Evolutionary conservation across 805 yeast genomes (phyloP).

Genomic region (Schwanniomyces yamadae): DNA sequence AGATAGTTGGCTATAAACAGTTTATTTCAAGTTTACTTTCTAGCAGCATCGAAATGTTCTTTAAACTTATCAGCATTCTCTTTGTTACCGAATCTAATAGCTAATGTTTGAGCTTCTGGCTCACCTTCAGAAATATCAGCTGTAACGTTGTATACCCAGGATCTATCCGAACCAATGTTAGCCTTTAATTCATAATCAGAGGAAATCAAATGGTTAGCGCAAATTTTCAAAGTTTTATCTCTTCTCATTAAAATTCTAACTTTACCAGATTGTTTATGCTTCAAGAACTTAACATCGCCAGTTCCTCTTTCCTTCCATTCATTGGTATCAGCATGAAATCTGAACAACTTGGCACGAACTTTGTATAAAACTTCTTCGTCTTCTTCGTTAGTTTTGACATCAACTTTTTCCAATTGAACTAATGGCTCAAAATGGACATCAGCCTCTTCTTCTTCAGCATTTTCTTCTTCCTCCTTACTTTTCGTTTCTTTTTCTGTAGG

Average conservation of each 20-base stretch:
- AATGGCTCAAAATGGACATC: slow-evolving; percentile 96
- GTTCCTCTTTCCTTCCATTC: slow-evolving; percentile 99
- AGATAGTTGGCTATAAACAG: background rate
- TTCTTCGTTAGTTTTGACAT: slow-evolving; percentile 75
- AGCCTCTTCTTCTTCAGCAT: slow-evolving; percentile 59
- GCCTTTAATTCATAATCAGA: slow-evolving; percentile 83
- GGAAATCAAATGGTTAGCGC: slow-evolving; percentile 91
- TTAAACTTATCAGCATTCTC: slow-evolving; percentile 95
- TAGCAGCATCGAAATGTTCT: slow-evolving; percentile 86
- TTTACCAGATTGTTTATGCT: slow-evolving; percentile 80
- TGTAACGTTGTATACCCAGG: slow-evolving; percentile 95
- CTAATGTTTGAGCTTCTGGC: slow-evolving; percentile 94
- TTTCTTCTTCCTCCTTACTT: slow-evolving; percentile 48
- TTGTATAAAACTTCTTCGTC: slow-evolving; percentile 44
- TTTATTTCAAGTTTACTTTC: slow-evolving; percentile 22
- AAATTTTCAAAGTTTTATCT: slow-evolving; percentile 95
- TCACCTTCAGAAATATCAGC: slow-evolving; percentile 93
- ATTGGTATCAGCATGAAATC: slow-evolving; percentile 76
- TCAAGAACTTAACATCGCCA: slow-evolving; percentile 93
- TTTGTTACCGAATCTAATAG: slow-evolving; percentile 89
- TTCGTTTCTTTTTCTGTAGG: slow-evolving; percentile 28
- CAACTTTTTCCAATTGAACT: slow-evolving; percentile 92
- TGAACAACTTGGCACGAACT: slow-evolving; percentile 92
- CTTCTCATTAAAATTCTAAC: slow-evolving; percentile 97
- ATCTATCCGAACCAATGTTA: slow-evolving; percentile 95